Evolutionary conservation across 1,284 basidiomycete genomes (phyloP).

Genomic region (Boletus semigastroideus): DNA sequence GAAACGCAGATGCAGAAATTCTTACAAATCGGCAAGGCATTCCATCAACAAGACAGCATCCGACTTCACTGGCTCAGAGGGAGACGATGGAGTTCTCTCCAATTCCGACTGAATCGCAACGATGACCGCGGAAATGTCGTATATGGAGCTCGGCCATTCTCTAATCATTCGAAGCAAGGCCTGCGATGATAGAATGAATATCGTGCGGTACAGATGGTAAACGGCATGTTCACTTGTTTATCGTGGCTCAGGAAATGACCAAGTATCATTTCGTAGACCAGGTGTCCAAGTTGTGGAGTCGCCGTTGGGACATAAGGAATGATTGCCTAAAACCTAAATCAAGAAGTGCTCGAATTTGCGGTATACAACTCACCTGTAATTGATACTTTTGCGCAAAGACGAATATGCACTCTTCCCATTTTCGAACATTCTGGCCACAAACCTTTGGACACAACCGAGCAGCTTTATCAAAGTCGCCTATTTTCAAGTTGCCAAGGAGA

Average conservation of each 20-base stretch:
- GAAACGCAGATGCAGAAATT: conserved; percentile 1
- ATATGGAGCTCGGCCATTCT: conserved; percentile 90
- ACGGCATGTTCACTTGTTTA: conserved; percentile 51
- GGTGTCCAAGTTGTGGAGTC: conserved; percentile 74
- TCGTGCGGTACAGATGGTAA: neutral
- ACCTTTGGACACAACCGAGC: conserved; percentile 87
- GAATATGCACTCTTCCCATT: conserved; percentile 97
- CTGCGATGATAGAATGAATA: conserved; percentile 38
- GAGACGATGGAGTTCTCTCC: conserved; percentile 58
- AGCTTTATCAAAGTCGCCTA: conserved; percentile 81
- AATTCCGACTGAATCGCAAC: conserved; percentile 85
- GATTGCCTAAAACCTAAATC: conserved; percentile 55
- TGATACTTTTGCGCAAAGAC: conserved; percentile 83
- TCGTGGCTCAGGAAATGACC: conserved; percentile 85
- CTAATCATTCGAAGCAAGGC: conserved; percentile 77
- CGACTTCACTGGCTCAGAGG: conserved; percentile 36
- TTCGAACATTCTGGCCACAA: conserved; percentile 73
- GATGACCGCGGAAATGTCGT: conserved; percentile 85
- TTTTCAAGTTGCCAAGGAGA: neutral
- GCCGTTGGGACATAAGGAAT: conserved; percentile 89
- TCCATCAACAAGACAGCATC: conserved; percentile 75
- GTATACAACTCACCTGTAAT: conserved; percentile 57
- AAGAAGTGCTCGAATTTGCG: neutral
- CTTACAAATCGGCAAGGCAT: conserved; percentile 87
- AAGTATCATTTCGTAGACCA: conserved; percentile 96